Evolutionary conservation across 2,329 filamentous ascomycete species (phyloP), one percentile per base, ranked within the genome.

Genomic region (Talaromyces verruculosus): DNA sequence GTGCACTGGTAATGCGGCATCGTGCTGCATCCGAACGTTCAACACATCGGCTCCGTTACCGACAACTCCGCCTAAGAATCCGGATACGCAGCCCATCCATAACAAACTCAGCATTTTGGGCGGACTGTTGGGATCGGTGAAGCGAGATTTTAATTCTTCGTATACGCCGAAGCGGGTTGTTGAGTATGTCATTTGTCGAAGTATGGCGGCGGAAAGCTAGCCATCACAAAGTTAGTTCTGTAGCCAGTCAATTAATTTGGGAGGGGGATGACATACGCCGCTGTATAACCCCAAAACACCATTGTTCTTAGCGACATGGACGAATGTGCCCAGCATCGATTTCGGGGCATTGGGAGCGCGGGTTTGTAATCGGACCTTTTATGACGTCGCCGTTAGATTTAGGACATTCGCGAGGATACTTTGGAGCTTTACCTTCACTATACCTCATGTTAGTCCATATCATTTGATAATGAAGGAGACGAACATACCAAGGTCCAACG

Each of bases 1-100:
- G 5, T 85, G 84, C 0, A 81, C 73, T 0, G 93, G 91, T 1
- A 97, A 87, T 0, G 92, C 88, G 2, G 91, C 89, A 72, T 90
- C 95, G 80, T 96, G 92, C 81, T 99, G 95, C 95, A 99, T 99
- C 70, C 95, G 92, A 60, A 99, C 95, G 79, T 99, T 99, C 74
- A 97, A 84, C 39, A 99, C 93, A 77, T 99, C 95, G 70, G 93
- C 94, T 2, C 93, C 93, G 80, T 98, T 99, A 70, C 95, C 95
- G 5, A 90, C 91, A 57, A 98, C 81, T 60, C 95, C 95, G 68
- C 95, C 95, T 2, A 96, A 79, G 75, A 97, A 91, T 61, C 95
- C 95, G 7, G 95, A 94, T 33, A 88, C 81, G 28, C 88, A 90
- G 63, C 94, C 92, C 79, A 98, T 91, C 70, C 86, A 91, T 69